Conservation (phyloP, 352 stramenopile species). For the Pilasporangium apinafurcum region DNA sequence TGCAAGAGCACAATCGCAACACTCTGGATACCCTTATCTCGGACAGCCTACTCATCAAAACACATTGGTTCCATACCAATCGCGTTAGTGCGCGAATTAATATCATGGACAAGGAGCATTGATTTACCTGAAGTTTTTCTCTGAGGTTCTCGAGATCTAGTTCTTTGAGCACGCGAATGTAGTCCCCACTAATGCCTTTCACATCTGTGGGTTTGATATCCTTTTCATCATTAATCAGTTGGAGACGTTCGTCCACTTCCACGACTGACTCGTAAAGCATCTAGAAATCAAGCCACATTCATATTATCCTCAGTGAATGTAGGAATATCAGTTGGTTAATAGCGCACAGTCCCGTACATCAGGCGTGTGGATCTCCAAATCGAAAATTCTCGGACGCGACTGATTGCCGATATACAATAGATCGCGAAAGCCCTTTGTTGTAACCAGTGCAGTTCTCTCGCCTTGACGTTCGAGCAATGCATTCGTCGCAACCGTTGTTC, state of each 20-base stretch:
- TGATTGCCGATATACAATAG: constrained; percentile 98
- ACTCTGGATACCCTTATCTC: constrained; percentile 86
- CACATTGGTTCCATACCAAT: background rate
- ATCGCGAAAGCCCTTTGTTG: constrained; percentile 94
- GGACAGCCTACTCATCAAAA: constrained; percentile 22
- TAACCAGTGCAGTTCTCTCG: constrained; percentile 92
- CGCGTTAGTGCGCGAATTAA: background rate
- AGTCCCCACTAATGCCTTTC: constrained; percentile 86
- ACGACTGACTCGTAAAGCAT: constrained; percentile 96
- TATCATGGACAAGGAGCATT: background rate
- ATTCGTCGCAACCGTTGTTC: constrained; percentile 99
- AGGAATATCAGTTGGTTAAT: constrained; percentile 2
- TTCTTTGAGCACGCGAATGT: constrained; percentile 75
- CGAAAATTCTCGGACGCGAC: constrained; percentile 96
- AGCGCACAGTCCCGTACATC: constrained; percentile 32
- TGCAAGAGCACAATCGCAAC: constrained; percentile 95
- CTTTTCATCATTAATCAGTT: constrained; percentile 81
- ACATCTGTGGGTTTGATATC: constrained; percentile 48
- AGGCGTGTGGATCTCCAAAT: constrained; percentile 91
- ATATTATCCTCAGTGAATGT: background rate
- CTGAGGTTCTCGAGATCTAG: constrained; percentile 80
- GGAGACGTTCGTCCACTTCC: constrained; percentile 96
- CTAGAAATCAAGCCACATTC: constrained; percentile 15
- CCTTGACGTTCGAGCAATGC: constrained; percentile 96
- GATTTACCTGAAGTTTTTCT: constrained; percentile 65